These are phyloP conservation scores for Candida wancherniae DNA, from an alignment of 805 yeast genomes.

Conservation along the genomic window DNA sequence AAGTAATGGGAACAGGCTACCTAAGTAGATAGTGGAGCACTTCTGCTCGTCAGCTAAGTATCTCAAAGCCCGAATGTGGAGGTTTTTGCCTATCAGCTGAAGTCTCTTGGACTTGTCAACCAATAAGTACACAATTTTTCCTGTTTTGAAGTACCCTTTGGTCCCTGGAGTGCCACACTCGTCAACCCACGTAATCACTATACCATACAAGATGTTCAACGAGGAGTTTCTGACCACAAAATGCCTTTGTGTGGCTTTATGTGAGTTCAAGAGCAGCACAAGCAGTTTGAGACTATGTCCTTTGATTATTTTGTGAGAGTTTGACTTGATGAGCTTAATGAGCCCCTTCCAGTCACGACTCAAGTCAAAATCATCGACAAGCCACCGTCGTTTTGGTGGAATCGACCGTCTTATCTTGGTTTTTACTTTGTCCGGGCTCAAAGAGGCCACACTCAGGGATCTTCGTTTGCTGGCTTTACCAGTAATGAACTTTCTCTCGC, in stretches of 20 bases:
- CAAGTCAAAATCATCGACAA: constrained; percentile 51
- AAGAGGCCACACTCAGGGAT: constrained; percentile 11
- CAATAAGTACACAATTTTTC: constrained; percentile 42
- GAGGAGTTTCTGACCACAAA: constrained; percentile 56
- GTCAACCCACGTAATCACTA: constrained; percentile 50
- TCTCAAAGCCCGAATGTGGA: constrained; percentile 49
- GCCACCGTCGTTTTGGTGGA: constrained; percentile 43
- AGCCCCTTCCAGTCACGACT: constrained; percentile 49
- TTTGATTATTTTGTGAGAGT: constrained; percentile 19
- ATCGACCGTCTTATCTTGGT: constrained; percentile 8
- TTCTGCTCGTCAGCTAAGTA: constrained; percentile 42
- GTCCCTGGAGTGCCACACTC: constrained; percentile 14
- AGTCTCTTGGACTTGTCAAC: constrained; percentile 52
- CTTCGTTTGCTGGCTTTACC: constrained; percentile 23
- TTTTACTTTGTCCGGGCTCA: constrained; percentile 6
- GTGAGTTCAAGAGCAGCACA: constrained; percentile 26
- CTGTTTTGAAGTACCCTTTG: constrained; percentile 19
- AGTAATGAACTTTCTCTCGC: constrained; percentile 37
- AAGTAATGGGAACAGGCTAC: constrained; percentile 47
- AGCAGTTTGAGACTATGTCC: constrained; percentile 27
- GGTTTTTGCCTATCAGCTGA: constrained; percentile 51
- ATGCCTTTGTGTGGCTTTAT: constrained; percentile 35
- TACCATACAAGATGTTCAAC: constrained; percentile 50
- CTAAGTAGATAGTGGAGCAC: constrained; percentile 38
- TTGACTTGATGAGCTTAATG: constrained; percentile 39